Conservation (phyloP, 1,284 basidiomycete genomes). For the Amylostereum chailletii region DNA sequence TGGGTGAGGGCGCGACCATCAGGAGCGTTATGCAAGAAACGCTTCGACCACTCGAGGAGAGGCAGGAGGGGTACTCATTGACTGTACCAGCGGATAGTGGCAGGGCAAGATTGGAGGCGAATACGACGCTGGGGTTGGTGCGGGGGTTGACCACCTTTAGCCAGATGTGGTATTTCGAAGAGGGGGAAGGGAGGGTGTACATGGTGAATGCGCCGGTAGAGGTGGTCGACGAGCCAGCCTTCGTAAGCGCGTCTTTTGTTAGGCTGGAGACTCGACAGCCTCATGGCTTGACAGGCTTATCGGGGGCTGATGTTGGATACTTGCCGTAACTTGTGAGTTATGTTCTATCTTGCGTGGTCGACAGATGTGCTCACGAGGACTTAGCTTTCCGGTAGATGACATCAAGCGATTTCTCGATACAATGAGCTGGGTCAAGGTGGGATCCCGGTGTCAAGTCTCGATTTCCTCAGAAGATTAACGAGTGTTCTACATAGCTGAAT, state of each 20-base stretch:
- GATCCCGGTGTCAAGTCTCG: constrained; percentile 6
- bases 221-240: constrained; percentile 58
- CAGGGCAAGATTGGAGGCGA: constrained; percentile 53
- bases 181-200: constrained; percentile 40
- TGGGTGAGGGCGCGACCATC: constrained; percentile 18
- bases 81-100: constrained; percentile 53
- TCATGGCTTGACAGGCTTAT: constrained; percentile 40
- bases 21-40: constrained; percentile 46
- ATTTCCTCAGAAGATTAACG: not conserved
- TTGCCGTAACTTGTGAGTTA: constrained; percentile 48
- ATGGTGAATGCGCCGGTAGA: constrained; percentile 48
- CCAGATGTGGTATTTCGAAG: constrained; percentile 68
- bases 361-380: not conserved
- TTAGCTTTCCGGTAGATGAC: constrained; percentile 57
- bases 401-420: constrained; percentile 73
- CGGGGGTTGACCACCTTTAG: constrained; percentile 79
- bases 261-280: not conserved
- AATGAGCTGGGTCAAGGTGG: constrained; percentile 82
- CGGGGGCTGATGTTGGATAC: constrained; percentile 84
- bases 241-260: constrained; percentile 28
- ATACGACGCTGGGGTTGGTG: constrained; percentile 69
- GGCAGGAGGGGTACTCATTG: constrained; percentile 56
- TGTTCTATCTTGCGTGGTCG: not conserved
- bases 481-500: constrained; percentile 40
- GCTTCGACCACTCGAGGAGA: constrained; percentile 32